Percentiles rank a stretch among this genome's conserved stretches.
Conservation (phyloP, 2,329 filamentous ascomycete species). For the Diaporthe humulicola region DNA sequence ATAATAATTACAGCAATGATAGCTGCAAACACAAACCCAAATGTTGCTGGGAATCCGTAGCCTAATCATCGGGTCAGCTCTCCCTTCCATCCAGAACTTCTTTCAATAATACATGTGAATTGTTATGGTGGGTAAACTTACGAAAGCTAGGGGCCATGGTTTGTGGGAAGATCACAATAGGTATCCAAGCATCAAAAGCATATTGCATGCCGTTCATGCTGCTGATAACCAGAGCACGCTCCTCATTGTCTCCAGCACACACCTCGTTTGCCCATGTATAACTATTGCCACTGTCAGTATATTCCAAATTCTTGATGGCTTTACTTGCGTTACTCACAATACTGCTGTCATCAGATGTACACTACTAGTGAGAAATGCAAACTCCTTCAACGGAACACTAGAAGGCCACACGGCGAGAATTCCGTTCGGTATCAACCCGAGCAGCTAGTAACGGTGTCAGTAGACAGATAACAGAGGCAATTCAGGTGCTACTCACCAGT, state of each 20-base stretch:
- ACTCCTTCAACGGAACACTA: constrained; percentile 45
- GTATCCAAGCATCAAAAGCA: constrained; percentile 48
- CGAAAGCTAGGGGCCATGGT: constrained; percentile 49
- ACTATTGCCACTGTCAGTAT: constrained; percentile 4
- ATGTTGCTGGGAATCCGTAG: constrained; percentile 24
- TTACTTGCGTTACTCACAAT: constrained; percentile 44
- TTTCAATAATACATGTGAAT: no score
- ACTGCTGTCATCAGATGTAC: constrained; percentile 52
- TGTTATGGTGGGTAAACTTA: constrained; percentile 23
- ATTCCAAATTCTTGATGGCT: background rate
- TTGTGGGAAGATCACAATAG: constrained; percentile 51
- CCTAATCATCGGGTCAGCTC: background rate
- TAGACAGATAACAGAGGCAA: background rate
- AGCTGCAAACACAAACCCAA: constrained; percentile 12
- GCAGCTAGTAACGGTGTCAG: constrained; percentile 39
- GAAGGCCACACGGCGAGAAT: constrained; percentile 48
- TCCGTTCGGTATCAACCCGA: constrained; percentile 49
- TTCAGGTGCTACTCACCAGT: constrained; percentile 37
- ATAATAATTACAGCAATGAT: constrained; percentile 21
- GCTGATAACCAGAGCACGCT: constrained; percentile 49
- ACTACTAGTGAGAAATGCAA: constrained; percentile 47
- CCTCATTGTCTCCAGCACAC: constrained; percentile 49
- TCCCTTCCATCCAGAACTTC: background rate
- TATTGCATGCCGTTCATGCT: constrained; percentile 52
- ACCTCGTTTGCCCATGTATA: constrained; percentile 52